Conservation (phyloP, 352 stramenopile genomes). For the Phytopythium montanum region DNA sequence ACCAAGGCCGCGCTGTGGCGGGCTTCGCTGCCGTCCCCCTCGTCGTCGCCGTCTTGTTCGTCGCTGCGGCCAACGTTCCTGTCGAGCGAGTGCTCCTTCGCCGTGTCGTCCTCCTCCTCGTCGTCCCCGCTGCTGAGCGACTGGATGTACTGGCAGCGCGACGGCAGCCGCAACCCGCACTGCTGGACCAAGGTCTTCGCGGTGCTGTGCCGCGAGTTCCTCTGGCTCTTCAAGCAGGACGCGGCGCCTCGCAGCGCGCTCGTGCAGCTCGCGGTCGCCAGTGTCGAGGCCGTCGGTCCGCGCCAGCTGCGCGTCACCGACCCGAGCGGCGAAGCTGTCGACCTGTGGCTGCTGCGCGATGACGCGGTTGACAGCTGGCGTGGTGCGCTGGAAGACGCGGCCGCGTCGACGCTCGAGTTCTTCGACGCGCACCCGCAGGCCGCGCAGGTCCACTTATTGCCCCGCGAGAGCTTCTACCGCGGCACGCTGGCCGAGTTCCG, state of each 20-base stretch:
- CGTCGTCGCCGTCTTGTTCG: slow-evolving; percentile 3
- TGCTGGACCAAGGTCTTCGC: slow-evolving; percentile 72
- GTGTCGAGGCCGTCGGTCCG: slow-evolving; percentile 24
- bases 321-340: slow-evolving; percentile 41
- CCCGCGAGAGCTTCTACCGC: slow-evolving; percentile 38
- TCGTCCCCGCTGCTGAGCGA: slow-evolving; percentile 12
- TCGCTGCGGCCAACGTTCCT: slow-evolving; percentile 17
- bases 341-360: slow-evolving; percentile 31
- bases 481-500: slow-evolving; percentile 42
- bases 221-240: slow-evolving; percentile 57
- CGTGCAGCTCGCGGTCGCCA: slow-evolving; percentile 54
- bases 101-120: slow-evolving; percentile 2
- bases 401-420: slow-evolving; percentile 31
- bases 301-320: slow-evolving; percentile 38
- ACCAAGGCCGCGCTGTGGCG: neutral
- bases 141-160: slow-evolving; percentile 70
- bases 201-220: slow-evolving; percentile 45
- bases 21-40: neutral
- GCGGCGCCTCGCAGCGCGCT: slow-evolving; percentile 25
- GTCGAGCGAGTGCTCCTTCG: slow-evolving; percentile 8
- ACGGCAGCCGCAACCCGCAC: slow-evolving; percentile 15
- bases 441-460: slow-evolving; percentile 30
- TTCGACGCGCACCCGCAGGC: slow-evolving; percentile 25
- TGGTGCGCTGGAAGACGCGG: slow-evolving; percentile 33
- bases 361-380: slow-evolving; percentile 27